phyloP scores from a whole-genome alignment of 2,329 filamentous ascomycete species.

The Diaporthe nobilis region DNA sequence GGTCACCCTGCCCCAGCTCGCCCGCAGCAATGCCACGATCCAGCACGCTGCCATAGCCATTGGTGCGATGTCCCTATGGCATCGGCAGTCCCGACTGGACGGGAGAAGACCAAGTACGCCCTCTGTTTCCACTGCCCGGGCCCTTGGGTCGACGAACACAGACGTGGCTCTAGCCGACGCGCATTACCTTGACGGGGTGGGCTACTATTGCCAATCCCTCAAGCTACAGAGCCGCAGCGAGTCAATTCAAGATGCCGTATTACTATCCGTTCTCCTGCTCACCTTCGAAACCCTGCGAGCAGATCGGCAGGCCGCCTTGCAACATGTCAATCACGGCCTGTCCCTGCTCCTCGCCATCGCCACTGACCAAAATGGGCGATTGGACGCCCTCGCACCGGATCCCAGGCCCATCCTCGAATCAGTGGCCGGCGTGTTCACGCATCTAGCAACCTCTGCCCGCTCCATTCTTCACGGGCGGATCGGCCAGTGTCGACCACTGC shows the following conservation, averaged over 20 bases:
- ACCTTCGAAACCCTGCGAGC: slow-evolving; percentile 46
- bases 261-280: slow-evolving; percentile 51
- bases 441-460: slow-evolving; percentile 36
- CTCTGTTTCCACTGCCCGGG: background rate
- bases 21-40: slow-evolving; percentile 9
- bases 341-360: slow-evolving; percentile 45
- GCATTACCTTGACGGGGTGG: slow-evolving; percentile 53
- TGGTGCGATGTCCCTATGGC: slow-evolving; percentile 9
- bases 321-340: slow-evolving; percentile 18
- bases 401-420: slow-evolving; percentile 13
- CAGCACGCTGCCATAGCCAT: slow-evolving; percentile 22
- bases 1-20: slow-evolving; percentile 17
- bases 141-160: background rate
- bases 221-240: slow-evolving; percentile 46
- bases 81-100: background rate
- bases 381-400: background rate
- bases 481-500: slow-evolving; percentile 44
- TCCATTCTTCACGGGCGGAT: slow-evolving; percentile 45
- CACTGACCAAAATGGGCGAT: slow-evolving; percentile 44
- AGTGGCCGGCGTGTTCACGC: slow-evolving; percentile 10
- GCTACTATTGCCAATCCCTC: slow-evolving; percentile 53
- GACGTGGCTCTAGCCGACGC: slow-evolving; percentile 26
- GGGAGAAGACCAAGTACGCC: background rate
- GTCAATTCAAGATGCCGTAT: slow-evolving; percentile 42
- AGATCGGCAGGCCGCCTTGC: slow-evolving; percentile 42